phyloP scores from a whole-genome alignment of 2,329 filamentous ascomycete species.

The Amauroascus niger region DNA sequence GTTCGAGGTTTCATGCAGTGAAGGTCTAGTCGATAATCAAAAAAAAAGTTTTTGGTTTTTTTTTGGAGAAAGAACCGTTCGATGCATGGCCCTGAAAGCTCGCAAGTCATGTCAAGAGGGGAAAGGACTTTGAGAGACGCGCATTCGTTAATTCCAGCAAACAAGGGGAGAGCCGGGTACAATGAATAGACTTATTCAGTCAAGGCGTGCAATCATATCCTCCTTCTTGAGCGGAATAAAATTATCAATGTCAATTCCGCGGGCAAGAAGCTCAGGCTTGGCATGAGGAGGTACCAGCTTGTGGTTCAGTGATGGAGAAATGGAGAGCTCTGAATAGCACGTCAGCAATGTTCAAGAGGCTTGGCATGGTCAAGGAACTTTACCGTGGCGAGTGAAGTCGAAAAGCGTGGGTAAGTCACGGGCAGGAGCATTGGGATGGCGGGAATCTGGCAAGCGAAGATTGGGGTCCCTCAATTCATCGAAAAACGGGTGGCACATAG shows the following conservation, averaged over 20 bases:
- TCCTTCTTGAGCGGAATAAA: conserved; percentile 84
- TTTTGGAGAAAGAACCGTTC: conserved; percentile 5
- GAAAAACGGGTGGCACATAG: conserved; percentile 98
- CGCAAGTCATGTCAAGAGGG: conserved; percentile 7
- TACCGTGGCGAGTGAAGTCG: conserved; percentile 90
- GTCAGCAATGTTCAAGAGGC: not conserved
- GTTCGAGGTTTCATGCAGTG: conserved; percentile 9
- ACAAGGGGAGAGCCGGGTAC: conserved; percentile 31
- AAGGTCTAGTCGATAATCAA: conserved; percentile 6
- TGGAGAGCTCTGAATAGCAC: conserved; percentile 69
- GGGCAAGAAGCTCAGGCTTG: conserved; percentile 60
- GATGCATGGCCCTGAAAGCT: conserved; percentile 9
- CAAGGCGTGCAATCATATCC: conserved; percentile 95
- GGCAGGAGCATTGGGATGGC: conserved; percentile 68
- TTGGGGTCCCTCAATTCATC: conserved; percentile 88
- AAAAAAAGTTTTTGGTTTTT: not conserved
- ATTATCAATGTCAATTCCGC: conserved; percentile 85
- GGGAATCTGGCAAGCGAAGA: conserved; percentile 86
- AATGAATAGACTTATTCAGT: conserved; percentile 50
- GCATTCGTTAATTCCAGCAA: conserved; percentile 20
- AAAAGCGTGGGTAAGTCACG: conserved; percentile 82
- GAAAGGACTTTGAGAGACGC: conserved; percentile 6
- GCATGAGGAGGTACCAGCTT: conserved; percentile 80
- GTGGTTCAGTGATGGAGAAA: conserved; percentile 75
- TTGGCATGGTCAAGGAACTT: conserved; percentile 26